These are phyloP conservation scores for Gonapodya sp. DNA, from an alignment of 192 early-diverging fungal genomes.

Conservation along the genomic window DNA sequence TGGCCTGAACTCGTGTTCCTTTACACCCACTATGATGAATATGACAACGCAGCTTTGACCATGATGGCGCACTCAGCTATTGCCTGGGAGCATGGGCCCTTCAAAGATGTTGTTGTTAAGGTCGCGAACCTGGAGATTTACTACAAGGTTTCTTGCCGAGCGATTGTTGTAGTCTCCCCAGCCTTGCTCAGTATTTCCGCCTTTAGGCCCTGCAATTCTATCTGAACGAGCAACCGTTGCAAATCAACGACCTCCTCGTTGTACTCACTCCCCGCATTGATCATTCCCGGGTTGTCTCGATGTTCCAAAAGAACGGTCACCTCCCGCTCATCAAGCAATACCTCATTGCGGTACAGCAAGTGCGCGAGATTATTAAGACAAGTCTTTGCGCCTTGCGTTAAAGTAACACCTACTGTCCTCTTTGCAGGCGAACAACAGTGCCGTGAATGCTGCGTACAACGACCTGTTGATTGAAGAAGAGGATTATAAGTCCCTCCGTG, in stretches of 20 bases:
- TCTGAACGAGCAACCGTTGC: conserved; percentile 87
- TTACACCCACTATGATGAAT: conserved; percentile 98
- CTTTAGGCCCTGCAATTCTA: conserved; percentile 79
- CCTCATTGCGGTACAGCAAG: conserved; percentile 84
- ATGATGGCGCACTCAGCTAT: conserved; percentile 94
- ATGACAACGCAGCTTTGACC: conserved; percentile 90
- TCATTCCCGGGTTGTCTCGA: conserved; percentile 91
- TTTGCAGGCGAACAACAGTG: conserved; percentile 72
- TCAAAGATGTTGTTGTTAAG: conserved; percentile 97
- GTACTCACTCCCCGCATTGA: conserved; percentile 85
- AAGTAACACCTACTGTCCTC: conserved; percentile 11
- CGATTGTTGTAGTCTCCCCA: not conserved
- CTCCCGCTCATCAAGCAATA: conserved; percentile 94
- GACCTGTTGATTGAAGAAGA: conserved; percentile 97
- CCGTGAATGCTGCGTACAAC: conserved; percentile 92
- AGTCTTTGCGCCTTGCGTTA: not conserved
- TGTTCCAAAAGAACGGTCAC: conserved; percentile 98
- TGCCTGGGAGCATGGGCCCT: conserved; percentile 92
- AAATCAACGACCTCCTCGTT: conserved; percentile 85
- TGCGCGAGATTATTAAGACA: no score
- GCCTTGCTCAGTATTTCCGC: not conserved
- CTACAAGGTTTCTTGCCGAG: conserved; percentile 62
- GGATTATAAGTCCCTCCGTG: conserved; percentile 84
- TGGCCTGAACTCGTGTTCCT: conserved; percentile 98
- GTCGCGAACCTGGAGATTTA: conserved; percentile 95